These are phyloP conservation scores for Cladosporium sp. DNA, from an alignment of 2,329 filamentous ascomycete genomes.

Conservation along the genomic window DNA sequence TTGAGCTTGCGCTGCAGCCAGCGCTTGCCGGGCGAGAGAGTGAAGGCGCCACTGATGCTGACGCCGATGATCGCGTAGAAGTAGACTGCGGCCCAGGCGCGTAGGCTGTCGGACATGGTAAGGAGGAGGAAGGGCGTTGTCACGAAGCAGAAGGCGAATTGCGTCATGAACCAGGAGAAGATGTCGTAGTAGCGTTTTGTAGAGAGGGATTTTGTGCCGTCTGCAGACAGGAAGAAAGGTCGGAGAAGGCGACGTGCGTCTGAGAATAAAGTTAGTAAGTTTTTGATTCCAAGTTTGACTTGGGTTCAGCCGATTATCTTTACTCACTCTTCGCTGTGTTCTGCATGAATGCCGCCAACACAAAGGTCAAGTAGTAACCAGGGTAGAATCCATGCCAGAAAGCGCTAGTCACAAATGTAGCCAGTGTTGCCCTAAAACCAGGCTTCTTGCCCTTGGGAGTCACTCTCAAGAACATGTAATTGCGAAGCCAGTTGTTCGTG, in stretches of 20 bases:
- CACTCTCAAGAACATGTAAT: slow-evolving; percentile 92
- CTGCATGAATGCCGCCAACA: slow-evolving; percentile 86
- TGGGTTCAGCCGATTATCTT: no score
- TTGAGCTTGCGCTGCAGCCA: slow-evolving; percentile 37
- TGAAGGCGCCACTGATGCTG: slow-evolving; percentile 63
- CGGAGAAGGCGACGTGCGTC: slow-evolving; percentile 85
- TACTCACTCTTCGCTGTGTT: slow-evolving; percentile 86
- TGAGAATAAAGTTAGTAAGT: slow-evolving; percentile 36
- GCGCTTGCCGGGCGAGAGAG: slow-evolving; percentile 71
- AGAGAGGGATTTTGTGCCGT: slow-evolving; percentile 63
- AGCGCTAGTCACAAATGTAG: slow-evolving; percentile 89
- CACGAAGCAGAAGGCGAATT: slow-evolving; percentile 77
- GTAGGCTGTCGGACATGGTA: slow-evolving; percentile 63
- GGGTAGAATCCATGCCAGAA: slow-evolving; percentile 99
- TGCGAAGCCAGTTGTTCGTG: slow-evolving; percentile 92
- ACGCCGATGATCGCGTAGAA: slow-evolving; percentile 78
- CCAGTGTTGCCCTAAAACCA: slow-evolving; percentile 88
- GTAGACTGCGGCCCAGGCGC: slow-evolving; percentile 80
- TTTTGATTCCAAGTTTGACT: neutral
- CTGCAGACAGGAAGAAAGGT: slow-evolving; percentile 83
- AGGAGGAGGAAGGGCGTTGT: slow-evolving; percentile 84
- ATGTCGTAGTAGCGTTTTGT: slow-evolving; percentile 85
- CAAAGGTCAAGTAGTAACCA: slow-evolving; percentile 88
- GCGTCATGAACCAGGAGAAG: slow-evolving; percentile 69
- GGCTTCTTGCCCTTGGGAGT: slow-evolving; percentile 95